Conservation (phyloP, 177 flowering plant species). For the Telopea speciosissima region DNA sequence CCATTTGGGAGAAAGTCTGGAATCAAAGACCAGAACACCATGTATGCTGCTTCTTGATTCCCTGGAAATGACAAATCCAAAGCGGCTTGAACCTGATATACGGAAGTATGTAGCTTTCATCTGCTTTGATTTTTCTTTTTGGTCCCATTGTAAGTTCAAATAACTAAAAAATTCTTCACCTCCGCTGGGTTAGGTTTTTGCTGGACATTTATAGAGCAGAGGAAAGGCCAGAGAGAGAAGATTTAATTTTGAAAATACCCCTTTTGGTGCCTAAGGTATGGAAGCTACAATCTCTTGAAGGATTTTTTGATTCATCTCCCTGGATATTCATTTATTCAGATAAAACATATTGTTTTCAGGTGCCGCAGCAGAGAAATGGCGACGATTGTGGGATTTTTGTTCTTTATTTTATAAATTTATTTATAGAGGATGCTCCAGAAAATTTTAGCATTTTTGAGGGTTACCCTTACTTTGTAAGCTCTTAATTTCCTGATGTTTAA, state of each 20-base stretch:
- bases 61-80: slow-evolving; percentile 41
- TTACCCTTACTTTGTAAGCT: slow-evolving; percentile 67
- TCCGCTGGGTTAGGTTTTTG: slow-evolving; percentile 21
- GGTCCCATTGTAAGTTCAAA: neutral
- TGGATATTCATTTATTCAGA: neutral
- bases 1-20: slow-evolving; percentile 48
- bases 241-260: slow-evolving; percentile 44
- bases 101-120: slow-evolving; percentile 40
- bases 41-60: slow-evolving; percentile 83
- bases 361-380: slow-evolving; percentile 66
- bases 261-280: slow-evolving; percentile 68
- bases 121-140: neutral
- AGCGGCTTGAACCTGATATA: slow-evolving; percentile 55
- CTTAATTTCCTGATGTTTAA: neutral
- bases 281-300: neutral
- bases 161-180: neutral
- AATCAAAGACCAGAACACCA: slow-evolving; percentile 43
- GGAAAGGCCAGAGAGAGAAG: slow-evolving; percentile 30
- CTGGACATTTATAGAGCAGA: slow-evolving; percentile 40
- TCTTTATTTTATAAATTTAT: slow-evolving; percentile 57
- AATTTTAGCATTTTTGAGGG: slow-evolving; percentile 35
- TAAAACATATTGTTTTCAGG: slow-evolving; percentile 35
- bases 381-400: slow-evolving; percentile 71
- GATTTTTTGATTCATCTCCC: neutral
- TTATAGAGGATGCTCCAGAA: slow-evolving; percentile 58